Percentiles rank a stretch among this genome's conserved stretches.
These are phyloP conservation scores for Chaetomiaceae sp. DNA, from an alignment of 2,329 filamentous ascomycete species.

Conservation along the genomic window DNA sequence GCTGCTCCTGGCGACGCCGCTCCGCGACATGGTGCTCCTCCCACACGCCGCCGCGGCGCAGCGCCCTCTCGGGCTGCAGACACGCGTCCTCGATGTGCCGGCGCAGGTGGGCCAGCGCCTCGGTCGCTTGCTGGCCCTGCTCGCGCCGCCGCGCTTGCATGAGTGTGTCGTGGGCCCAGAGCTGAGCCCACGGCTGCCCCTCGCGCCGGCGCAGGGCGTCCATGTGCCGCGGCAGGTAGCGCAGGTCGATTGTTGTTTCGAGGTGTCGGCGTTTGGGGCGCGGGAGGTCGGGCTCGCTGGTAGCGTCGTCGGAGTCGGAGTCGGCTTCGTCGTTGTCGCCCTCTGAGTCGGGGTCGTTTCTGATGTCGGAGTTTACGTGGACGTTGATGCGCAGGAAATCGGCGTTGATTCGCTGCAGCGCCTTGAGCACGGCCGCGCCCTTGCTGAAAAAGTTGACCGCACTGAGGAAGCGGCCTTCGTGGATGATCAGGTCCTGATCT, in stretches of 20 bases:
- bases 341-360: background rate
- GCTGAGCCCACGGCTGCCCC: background rate
- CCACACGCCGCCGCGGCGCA: conserved; percentile 20
- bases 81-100: conserved; percentile 23
- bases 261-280: conserved; percentile 10
- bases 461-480: conserved; percentile 8
- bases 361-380: conserved; percentile 13
- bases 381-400: conserved; percentile 21
- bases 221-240: conserved; percentile 13
- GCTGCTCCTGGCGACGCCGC: conserved; percentile 9
- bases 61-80: conserved; percentile 14
- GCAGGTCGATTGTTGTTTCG: conserved; percentile 23
- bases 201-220: background rate
- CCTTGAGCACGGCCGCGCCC: conserved; percentile 4
- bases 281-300: background rate
- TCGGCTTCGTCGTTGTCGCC: conserved; percentile 3
- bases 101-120: conserved; percentile 15
- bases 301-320: background rate
- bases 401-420: conserved; percentile 16
- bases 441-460: conserved; percentile 12
- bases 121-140: conserved; percentile 10
- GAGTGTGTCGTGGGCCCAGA: conserved; percentile 17
- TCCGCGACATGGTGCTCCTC: conserved; percentile 18
- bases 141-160: conserved; percentile 16
- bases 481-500: background rate